Evolutionary conservation across 139 green algal genomes (phyloP).

Genomic region (Diplosphaera chodatii): DNA sequence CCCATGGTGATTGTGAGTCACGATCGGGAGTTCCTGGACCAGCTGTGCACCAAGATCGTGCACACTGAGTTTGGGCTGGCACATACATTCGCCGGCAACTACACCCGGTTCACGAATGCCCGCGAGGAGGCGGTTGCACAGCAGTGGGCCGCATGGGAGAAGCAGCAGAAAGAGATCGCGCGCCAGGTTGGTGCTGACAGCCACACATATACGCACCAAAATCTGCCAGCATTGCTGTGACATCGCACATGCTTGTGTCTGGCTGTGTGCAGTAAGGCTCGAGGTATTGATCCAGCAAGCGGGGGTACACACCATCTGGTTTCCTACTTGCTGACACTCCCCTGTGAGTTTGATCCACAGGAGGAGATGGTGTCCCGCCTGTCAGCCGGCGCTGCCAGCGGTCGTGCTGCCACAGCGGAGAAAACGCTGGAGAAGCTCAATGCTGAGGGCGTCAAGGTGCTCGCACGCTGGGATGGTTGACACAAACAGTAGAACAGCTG

Average conservation of each 20-base stretch:
- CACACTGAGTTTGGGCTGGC: slow-evolving; percentile 89
- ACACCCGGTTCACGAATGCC: slow-evolving; percentile 31
- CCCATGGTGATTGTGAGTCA: slow-evolving; percentile 96
- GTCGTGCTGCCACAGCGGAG: slow-evolving; percentile 76
- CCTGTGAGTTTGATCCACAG: too few relatives aligned
- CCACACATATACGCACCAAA: too few relatives aligned
- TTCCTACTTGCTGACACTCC: too few relatives aligned
- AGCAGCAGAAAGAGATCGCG: slow-evolving; percentile 95
- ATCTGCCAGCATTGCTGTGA: too few relatives aligned
- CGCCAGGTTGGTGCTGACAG: too few relatives aligned
- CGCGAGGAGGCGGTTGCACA: slow-evolving; percentile 64
- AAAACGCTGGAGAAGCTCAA: slow-evolving; percentile 88
- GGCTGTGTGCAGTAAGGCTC: too few relatives aligned
- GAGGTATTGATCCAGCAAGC: too few relatives aligned
- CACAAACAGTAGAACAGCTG: too few relatives aligned
- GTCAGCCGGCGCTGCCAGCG: slow-evolving; percentile 54
- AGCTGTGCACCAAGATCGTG: slow-evolving; percentile 91
- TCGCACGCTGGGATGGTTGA: too few relatives aligned
- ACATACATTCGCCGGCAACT: slow-evolving; percentile 73
- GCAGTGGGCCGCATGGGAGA: slow-evolving; percentile 86
- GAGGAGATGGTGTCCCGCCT: slow-evolving; percentile 68
- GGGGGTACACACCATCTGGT: too few relatives aligned
- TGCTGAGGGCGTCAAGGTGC: slow-evolving; percentile 47
- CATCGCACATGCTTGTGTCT: too few relatives aligned
- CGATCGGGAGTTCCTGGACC: slow-evolving; percentile 97